Evolutionary conservation across 2,329 filamentous ascomycete genomes (phyloP).

Genomic region (Cordyceps javanica): DNA sequence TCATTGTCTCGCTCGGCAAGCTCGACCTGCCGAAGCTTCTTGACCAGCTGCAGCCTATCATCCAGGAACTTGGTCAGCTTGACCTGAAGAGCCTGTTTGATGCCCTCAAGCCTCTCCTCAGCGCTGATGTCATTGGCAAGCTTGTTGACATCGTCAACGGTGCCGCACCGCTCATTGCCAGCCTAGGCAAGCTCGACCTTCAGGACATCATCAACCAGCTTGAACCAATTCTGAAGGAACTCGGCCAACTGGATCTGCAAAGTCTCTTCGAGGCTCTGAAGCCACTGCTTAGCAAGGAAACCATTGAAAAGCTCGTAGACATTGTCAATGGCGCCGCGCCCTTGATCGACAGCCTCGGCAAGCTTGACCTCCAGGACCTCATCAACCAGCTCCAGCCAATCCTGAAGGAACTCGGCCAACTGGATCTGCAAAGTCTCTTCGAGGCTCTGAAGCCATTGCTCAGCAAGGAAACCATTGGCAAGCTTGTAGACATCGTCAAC

Average conservation of each 20-base stretch:
- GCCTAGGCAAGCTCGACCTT: slow-evolving; percentile 12
- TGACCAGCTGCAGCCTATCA: slow-evolving; percentile 22
- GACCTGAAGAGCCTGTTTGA: slow-evolving; percentile 14
- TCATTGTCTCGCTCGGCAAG: slow-evolving; percentile 9
- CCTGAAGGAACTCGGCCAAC: slow-evolving; percentile 16
- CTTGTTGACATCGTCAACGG: background rate
- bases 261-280: slow-evolving; percentile 16
- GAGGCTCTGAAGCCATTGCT: slow-evolving; percentile 14
- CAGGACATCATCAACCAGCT: slow-evolving; percentile 20
- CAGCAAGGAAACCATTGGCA: slow-evolving; percentile 10
- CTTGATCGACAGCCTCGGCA: slow-evolving; percentile 8
- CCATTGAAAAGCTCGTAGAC: slow-evolving; percentile 11
- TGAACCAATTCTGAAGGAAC: slow-evolving; percentile 22
- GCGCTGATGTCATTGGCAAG: slow-evolving; percentile 12
- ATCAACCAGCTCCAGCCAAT: slow-evolving; percentile 23
- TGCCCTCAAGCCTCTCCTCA: slow-evolving; percentile 13
- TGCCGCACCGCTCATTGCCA: slow-evolving; percentile 8
- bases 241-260: slow-evolving; percentile 15
- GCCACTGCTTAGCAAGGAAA: slow-evolving; percentile 7
- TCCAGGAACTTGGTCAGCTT: slow-evolving; percentile 17
- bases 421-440: slow-evolving; percentile 15
- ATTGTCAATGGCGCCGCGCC: slow-evolving; percentile 10
- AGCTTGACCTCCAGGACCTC: slow-evolving; percentile 15
- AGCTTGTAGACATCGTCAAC: slow-evolving; percentile 9
- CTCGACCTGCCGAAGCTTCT: slow-evolving; percentile 17